A percentile compares a stretch with the other conserved stretches of the same genome.
Conservation (phyloP, 2,329 filamentous ascomycete genomes). For the Aspergillus sp. region DNA sequence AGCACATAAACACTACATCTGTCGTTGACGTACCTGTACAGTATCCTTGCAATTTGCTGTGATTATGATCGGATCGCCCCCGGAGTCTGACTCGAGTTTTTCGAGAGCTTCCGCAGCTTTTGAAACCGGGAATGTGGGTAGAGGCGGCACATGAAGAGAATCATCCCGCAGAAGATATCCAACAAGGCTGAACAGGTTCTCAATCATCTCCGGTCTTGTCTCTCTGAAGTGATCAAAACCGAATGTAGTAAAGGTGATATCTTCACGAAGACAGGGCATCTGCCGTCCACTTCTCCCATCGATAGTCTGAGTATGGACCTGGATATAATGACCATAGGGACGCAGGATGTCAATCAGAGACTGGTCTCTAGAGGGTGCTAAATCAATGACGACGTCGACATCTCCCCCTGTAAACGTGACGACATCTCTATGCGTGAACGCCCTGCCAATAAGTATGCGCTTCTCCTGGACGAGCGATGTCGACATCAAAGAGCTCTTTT, state of each 20-base stretch:
- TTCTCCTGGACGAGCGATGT: constrained; percentile 11
- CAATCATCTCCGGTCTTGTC: constrained; percentile 1
- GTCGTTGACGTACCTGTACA: no score
- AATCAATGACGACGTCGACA: constrained; percentile 16
- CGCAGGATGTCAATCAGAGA: background rate
- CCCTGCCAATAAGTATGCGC: constrained; percentile 12
- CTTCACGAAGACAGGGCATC: background rate
- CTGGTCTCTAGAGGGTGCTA: background rate
- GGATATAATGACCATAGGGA: constrained; percentile 27
- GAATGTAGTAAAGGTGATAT: constrained; percentile 15
- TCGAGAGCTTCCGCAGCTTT: constrained; percentile 12
- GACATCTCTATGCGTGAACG: constrained; percentile 3
- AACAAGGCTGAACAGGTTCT: constrained; percentile 13
- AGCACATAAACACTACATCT: no score
- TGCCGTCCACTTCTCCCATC: background rate
- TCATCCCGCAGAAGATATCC: constrained; percentile 13
- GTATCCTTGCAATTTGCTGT: background rate
- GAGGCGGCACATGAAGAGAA: constrained; percentile 7
- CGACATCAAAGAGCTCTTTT: background rate
- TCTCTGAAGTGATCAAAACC: constrained; percentile 14
- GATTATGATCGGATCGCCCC: background rate
- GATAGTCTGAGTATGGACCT: constrained; percentile 16
- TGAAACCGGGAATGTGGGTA: constrained; percentile 10
- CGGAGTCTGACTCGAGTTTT: background rate
- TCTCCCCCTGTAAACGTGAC: constrained; percentile 2